phyloP scores from a whole-genome alignment of 2,329 filamentous ascomycete species.

The Phialemonium atrogriseum region DNA sequence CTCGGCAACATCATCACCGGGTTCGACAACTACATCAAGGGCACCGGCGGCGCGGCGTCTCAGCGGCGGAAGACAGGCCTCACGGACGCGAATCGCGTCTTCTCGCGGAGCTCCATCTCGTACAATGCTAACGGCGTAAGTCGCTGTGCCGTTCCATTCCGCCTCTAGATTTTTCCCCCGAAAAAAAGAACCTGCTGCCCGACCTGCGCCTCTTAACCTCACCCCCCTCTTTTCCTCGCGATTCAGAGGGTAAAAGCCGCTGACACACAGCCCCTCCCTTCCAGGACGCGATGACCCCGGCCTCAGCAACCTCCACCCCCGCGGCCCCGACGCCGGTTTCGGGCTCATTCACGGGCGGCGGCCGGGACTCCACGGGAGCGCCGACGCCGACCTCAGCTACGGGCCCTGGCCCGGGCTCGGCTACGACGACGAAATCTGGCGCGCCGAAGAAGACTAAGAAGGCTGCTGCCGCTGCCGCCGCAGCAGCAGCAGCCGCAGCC shows the following conservation, averaged over 20 bases:
- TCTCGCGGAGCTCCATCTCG: constrained; percentile 57
- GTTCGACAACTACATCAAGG: constrained; percentile 98
- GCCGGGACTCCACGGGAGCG: constrained; percentile 36
- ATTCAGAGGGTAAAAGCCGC: constrained; percentile 4
- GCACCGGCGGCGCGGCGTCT: constrained; percentile 54
- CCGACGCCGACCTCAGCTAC: constrained; percentile 50
- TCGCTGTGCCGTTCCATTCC: constrained; percentile 7
- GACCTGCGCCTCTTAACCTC: too few species aligned
- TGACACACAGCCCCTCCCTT: constrained; percentile 2
- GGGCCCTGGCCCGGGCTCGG: too few species aligned
- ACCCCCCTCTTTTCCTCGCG: background rate
- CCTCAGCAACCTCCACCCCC: constrained; percentile 33
- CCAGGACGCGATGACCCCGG: constrained; percentile 34
- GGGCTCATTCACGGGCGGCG: constrained; percentile 40
- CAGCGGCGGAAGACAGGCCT: constrained; percentile 57
- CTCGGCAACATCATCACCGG: constrained; percentile 94
- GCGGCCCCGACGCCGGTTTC: constrained; percentile 47
- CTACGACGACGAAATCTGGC: constrained; percentile 29
- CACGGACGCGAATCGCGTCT: constrained; percentile 65
- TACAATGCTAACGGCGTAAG: constrained; percentile 39
- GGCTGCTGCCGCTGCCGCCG: constrained; percentile 25
- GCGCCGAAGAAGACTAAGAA: constrained; percentile 47
- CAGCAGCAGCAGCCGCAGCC: constrained; percentile 12
- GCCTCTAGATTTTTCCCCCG: too few species aligned
- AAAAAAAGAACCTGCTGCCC: too few species aligned